These are phyloP conservation scores for Houttuynia cordata DNA, from an alignment of 164 flowering plant species.

Conservation along the genomic window DNA sequence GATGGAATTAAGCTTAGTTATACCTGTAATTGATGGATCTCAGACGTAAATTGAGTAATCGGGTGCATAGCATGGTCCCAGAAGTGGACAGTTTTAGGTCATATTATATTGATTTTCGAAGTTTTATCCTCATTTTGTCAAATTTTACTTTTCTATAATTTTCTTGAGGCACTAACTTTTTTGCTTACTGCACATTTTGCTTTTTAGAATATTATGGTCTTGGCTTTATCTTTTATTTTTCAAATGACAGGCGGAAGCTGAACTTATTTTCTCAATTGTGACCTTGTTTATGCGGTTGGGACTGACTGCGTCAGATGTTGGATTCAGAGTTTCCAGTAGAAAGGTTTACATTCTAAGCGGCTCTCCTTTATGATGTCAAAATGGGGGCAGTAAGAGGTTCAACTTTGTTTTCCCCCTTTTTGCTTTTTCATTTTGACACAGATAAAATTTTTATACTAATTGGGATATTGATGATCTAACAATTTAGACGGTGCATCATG, in stretches of 20 bases:
- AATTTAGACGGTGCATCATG: neutral
- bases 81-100: neutral
- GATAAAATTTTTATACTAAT: neutral
- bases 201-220: neutral
- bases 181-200: too few relatives aligned
- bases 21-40: too few relatives aligned
- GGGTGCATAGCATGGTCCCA: neutral
- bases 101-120: neutral
- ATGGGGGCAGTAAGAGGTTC: constrained; percentile 10
- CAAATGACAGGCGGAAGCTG: constrained; percentile 74
- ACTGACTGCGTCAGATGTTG: constrained; percentile 79
- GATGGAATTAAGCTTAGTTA: too few relatives aligned
- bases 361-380: constrained; percentile 10
- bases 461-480: neutral
- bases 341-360: constrained; percentile 43
- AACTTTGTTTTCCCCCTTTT: constrained; percentile 2
- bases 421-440: neutral
- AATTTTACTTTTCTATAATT: neutral
- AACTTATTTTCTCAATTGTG: constrained; percentile 77
- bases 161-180: neutral
- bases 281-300: constrained; percentile 83
- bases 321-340: constrained; percentile 90
- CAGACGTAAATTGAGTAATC: too few relatives aligned
- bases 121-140: neutral
- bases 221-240: neutral